Base-by-base conservation (phyloP, 2,329 filamentous ascomycete species). In the Harringtonia lauricola region DNA sequence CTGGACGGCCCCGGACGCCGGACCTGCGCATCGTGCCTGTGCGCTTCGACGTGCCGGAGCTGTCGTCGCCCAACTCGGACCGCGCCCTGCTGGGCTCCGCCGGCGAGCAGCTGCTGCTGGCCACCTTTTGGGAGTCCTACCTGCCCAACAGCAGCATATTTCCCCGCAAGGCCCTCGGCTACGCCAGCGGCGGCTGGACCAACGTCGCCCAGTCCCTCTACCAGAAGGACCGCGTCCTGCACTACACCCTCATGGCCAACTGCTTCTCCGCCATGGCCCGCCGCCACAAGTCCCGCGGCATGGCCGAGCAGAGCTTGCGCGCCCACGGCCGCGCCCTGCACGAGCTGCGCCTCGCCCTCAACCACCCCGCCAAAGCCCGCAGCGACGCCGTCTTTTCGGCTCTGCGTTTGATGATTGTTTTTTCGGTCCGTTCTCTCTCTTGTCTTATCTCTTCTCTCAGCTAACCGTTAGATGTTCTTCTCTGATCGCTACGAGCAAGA, bases 401-500 rank as follows among this genome's bases (percentile, higher is more conserved):
- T 0, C 43, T 49, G 42, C 46, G 51, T 5, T 41, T 54, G 6
- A 54, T 54, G 51, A 54, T 51, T 44, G 44, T 51, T 12, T 54
- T 50, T 43, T 49, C 52, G n/a, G 50, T 52, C 26, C 4, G 48
- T 45, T 22, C 3, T 24, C n/a, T 18, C 14, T 26, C 18, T 21
- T 44, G 37, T 36, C 18, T 30, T 29, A 17, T 13, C 17, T 4
- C 6, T n/a, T 15, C 10, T 26, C 7, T 31, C 18, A n/a, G 12
- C 17, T 13, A 9, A 3, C 13, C 3, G 2, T 1, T 29, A 50
- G 49, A 52, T 52, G 51, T 51, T 51, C 44, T 51, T 49, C n/a
- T 41, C 43, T 13, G 51, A 51, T 28, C 22, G 44, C 9, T 47
- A 44, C 35, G 49, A 52, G 9, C 43, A 50, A 26, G 47, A 50